Evolutionary conservation across 1,284 basidiomycete species (phyloP), one percentile per base, ranked within the genome.

Genomic region (Cryptococcus sp.): DNA sequence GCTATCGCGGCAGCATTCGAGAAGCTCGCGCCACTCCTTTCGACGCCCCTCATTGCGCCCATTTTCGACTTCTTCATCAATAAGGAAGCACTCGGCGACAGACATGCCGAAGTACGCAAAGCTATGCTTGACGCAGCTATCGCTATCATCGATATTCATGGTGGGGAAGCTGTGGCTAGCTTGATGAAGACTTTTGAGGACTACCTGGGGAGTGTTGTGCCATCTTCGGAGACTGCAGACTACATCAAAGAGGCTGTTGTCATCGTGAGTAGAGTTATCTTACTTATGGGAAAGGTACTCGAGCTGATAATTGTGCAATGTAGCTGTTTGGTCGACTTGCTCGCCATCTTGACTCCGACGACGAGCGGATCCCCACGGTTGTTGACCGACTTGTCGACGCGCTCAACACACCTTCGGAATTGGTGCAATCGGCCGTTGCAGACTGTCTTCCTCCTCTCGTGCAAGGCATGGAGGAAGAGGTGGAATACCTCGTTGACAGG

Each of bases 381-480:
- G 88, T 98, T 10, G 88, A 93, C 62, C 84, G 93, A n/a, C 82
- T 99, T 20, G 85, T 96, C 6, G 90, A 91, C 23, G 92, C 95
- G 0, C 83, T 99, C 63, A 90, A 90, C 78, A 99, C 94, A 0
- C 96, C 96, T 0, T 88, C 93, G 0, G 96, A 99, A 76, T 88
- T 95, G 67, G 96, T 99, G 0, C 95, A 99, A 76, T 88, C 92
- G 53, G 95, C 96, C 0, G 93, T 99, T 0, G 91, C 94, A 0
- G 96, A 98, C 62, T 93, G 91, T 81, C 82, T 99, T 10, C 88
- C 92, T 0, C 92, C 93, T 1, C 83, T 99, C 6, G 90, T 95
- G 43, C 84, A 83, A 42, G 80, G 87, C 45, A 89, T 91, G 82
- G 84, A 85, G 46, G 30, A 35, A 13, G 78, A 82, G 50, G 83